Evolutionary conservation across 2,329 filamentous ascomycete species (phyloP).

Genomic region (Gyromitra esculenta): DNA sequence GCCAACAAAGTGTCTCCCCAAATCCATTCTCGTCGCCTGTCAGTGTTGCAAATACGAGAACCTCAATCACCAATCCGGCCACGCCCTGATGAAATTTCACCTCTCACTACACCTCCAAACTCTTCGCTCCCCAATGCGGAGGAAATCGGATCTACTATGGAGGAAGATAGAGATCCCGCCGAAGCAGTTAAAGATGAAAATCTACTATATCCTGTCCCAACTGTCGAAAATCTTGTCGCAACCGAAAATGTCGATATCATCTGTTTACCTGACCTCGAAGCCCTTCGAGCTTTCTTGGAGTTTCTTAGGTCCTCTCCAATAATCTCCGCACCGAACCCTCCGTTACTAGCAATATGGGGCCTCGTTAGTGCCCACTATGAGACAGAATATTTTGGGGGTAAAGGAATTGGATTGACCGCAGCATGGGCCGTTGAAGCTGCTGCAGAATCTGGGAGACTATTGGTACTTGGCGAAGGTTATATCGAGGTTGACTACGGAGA

Average conservation of each 20-base stretch:
- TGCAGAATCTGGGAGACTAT: conserved; percentile 18
- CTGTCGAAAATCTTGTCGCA: conserved; percentile 26
- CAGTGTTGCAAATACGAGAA: conserved; percentile 17
- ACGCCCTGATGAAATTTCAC: conserved; percentile 5
- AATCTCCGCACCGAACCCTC: neutral
- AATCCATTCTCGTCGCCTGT: neutral
- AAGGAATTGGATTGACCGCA: conserved; percentile 26
- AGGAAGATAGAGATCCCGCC: neutral
- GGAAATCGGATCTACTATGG: neutral
- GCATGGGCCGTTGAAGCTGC: conserved; percentile 34
- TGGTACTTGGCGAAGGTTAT: conserved; percentile 38
- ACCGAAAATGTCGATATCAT: conserved; percentile 29
- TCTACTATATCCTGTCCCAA: conserved; percentile 22
- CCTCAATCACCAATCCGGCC: conserved; percentile 16
- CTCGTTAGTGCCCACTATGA: conserved; percentile 32
- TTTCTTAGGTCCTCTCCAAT: conserved; percentile 1
- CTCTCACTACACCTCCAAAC: conserved; percentile 12
- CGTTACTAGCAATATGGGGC: conserved; percentile 39
- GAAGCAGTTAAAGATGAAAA: conserved; percentile 13
- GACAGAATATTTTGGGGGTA: conserved; percentile 19
- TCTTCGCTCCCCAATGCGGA: neutral
- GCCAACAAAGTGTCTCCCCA: neutral
- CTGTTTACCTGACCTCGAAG: conserved; percentile 30
- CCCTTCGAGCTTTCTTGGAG: conserved; percentile 29
- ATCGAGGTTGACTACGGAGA: conserved; percentile 22